Evolutionary conservation across 2,329 filamentous ascomycete species (phyloP), one percentile per base, ranked within the genome.

Genomic region (Dothideomycetidae sp.): DNA sequence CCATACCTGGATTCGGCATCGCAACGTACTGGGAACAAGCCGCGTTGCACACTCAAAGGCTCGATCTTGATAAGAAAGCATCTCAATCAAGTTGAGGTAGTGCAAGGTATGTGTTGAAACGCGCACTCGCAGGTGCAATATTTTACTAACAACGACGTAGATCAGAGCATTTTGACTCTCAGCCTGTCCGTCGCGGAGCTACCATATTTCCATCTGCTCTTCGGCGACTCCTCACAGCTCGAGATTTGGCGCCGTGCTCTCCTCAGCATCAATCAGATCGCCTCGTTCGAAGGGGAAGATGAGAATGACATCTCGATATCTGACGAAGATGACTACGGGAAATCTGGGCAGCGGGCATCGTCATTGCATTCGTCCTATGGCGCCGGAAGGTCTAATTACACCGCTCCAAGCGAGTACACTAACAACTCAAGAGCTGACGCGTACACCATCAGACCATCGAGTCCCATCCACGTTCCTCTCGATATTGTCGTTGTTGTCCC

Each of bases 51-150:
- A 0, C 66, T 98, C 29, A 98, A 98, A 61, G 90, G 90, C 12
- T 96, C 90, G 1, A 98, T 98, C 48, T 66, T 98, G 44, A 96
- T 98, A 60, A 94, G 93, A 65, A 94, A 93, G 64, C 90, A 98
- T 55, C 68, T 98, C 30, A 92, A 90, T 53, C 81, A 90, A 47
- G 84, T 96, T 12, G 85, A 94, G 42, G 62, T 66, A 11, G 62
- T 64, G 11, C 55, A 61, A 39, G 62, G 65, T 68, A 56, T 42
- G 42, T 41, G 32, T 29, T 5, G n/a, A n/a, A n/a, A n/a, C n/a
- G n/a, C n/a, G n/a, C n/a, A n/a, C n/a, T n/a, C n/a, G n/a, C n/a
- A n/a, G n/a, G n/a, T n/a, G n/a, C n/a, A n/a, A 29, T 3, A 16
- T 7, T 16, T 13, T 31, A 31, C 46, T 45, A 32, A 46, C 31